Evolutionary conservation across 2,329 filamentous ascomycete genomes (phyloP), one percentile per base, ranked within the genome.

Genomic region (Fusarium sp.): DNA sequence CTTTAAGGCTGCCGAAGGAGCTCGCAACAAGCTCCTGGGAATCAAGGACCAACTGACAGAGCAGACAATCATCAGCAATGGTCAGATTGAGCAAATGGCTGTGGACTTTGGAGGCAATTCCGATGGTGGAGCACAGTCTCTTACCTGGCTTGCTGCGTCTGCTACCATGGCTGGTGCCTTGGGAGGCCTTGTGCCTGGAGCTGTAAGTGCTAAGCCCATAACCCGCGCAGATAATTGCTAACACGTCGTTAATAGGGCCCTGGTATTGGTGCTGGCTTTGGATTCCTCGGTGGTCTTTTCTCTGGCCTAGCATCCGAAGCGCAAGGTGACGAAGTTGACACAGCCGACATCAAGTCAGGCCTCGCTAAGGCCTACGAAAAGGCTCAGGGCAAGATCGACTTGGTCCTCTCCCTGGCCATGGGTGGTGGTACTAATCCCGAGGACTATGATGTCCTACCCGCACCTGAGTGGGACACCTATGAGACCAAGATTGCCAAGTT

Each of bases 401-500:
- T 31, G 24, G 6, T 45, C 6, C 22, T 45, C 6, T 45, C 43
- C 14, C 43, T 45, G 31, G 15, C 43, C 31, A 45, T 45, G 43
- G 43, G 43, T 31, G 43, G 43, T 6, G 43, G 43, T n/a, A 10
- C 43, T 18, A 45, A 31, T 7, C 43, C 43, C 15, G 43, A 45
- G 13, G 43, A 45, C 17, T 45, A 45, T 45, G n/a, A 45, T 31
- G 43, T 45, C n/a, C 43, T 45, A 7, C 43, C 43, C n/a, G 52
- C 53, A 22, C 53, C 53, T n/a, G 40, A 40, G 26, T 57, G 44
- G 53, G 53, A 57, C 31, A 57, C 53, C 22, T 57, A 57, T 15
- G 53, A 57, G 18, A 57, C 53, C 36, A 57, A 57, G 10, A 26
- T 57, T 20, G 53, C 53, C 13, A 57, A 57, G 22, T 57, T 57